Percentiles rank a stretch among this genome's conserved stretches.
These are phyloP conservation scores for Phytophthora fragariaefolia DNA, from an alignment of 352 stramenopile species.

Conservation along the genomic window DNA sequence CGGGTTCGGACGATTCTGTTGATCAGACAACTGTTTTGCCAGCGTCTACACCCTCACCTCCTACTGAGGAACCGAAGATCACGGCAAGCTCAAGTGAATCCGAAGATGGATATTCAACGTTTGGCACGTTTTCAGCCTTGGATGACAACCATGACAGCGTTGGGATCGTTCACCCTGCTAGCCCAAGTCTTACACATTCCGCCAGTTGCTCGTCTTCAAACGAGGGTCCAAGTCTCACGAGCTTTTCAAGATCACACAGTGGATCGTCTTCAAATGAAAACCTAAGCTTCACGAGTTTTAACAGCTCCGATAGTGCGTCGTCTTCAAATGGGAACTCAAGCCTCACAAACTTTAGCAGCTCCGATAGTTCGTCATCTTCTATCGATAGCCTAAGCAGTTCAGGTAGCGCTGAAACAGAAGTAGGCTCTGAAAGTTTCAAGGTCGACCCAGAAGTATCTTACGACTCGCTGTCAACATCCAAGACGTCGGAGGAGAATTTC, in stretches of 20 bases:
- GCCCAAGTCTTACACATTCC: slow-evolving; percentile 5
- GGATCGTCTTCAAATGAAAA: neutral
- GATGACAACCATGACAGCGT: slow-evolving; percentile 6
- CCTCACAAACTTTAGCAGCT: neutral
- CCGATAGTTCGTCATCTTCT: no score
- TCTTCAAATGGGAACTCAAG: no score
- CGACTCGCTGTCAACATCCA: slow-evolving; percentile 12
- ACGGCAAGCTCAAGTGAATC: slow-evolving; percentile 1
- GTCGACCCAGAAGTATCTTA: slow-evolving; percentile 9
- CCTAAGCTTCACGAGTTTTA: no score
- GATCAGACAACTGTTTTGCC: slow-evolving; percentile 2
- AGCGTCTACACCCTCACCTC: neutral
- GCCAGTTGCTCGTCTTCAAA: slow-evolving; percentile 2
- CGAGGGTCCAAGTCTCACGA: neutral
- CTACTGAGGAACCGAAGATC: slow-evolving; percentile 2
- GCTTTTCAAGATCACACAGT: neutral
- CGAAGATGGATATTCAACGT: slow-evolving; percentile 3
- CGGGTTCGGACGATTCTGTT: neutral
- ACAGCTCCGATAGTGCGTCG: no score
- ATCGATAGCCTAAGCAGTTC: no score
- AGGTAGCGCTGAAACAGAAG: slow-evolving; percentile 4
- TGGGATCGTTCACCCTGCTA: slow-evolving; percentile 21
- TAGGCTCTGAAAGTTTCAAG: slow-evolving; percentile 12
- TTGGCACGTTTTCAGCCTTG: slow-evolving; percentile 17
- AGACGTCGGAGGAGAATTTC: slow-evolving; percentile 2